A percentile compares a stretch with the other conserved stretches of the same genome.
phyloP scores from a whole-genome alignment of 139 green algal genomes.

The Edaphochlamys debaryana region DNA sequence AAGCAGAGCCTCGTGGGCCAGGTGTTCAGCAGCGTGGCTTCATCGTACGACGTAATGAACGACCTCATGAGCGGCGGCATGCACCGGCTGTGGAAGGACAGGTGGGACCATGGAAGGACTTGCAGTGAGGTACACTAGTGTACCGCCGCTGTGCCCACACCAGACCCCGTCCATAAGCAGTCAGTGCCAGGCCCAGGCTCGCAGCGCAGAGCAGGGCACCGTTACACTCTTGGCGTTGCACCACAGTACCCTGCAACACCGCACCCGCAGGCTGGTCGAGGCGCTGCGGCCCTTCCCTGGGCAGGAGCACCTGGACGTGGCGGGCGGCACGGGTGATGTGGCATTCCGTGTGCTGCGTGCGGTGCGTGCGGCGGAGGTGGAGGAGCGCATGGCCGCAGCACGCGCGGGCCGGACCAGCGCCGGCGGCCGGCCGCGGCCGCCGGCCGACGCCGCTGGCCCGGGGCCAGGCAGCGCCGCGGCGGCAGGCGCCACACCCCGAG shows the following conservation, averaged over 20 bases:
- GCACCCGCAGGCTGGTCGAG: constrained; percentile 72
- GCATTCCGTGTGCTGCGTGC: constrained; percentile 83
- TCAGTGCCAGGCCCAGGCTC: no score
- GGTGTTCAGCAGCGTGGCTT: constrained; percentile 93
- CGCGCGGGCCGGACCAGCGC: not conserved
- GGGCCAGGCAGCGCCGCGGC: not conserved
- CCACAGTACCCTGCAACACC: no score
- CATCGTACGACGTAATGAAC: constrained; percentile 98
- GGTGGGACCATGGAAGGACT: constrained; percentile 31
- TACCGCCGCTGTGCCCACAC: no score
- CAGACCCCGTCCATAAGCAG: no score
- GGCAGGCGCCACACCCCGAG: not conserved
- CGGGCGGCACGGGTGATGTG: constrained; percentile 96
- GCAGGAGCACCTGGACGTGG: constrained; percentile 96
- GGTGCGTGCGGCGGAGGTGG: constrained; percentile 64
- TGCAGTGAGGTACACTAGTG: no score
- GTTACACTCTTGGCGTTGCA: no score
- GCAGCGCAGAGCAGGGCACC: no score
- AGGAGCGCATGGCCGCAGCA: constrained; percentile 26
- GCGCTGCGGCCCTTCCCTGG: constrained; percentile 84
- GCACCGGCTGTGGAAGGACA: constrained; percentile 98
- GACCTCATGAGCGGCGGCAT: constrained; percentile 98
- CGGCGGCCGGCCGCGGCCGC: not conserved
- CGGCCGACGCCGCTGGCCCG: constrained; percentile 13
- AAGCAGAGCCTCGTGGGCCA: constrained; percentile 84